Evolutionary conservation across 2,329 filamentous ascomycete species (phyloP).

Genomic region (Lizonia empirigonia): DNA sequence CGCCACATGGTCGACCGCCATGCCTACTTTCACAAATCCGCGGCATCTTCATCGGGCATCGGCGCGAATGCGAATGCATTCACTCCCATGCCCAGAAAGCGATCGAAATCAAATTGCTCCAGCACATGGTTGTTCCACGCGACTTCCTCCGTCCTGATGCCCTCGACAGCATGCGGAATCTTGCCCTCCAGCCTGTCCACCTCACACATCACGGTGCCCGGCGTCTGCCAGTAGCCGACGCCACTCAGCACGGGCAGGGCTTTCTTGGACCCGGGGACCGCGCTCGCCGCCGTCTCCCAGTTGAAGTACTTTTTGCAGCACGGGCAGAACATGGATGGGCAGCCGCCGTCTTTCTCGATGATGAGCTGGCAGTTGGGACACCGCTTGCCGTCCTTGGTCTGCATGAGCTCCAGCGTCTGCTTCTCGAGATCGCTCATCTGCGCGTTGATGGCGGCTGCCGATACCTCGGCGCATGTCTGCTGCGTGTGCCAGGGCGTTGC

Average conservation of each 20-base stretch:
- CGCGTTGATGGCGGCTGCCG: conserved; percentile 22
- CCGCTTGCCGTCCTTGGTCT: conserved; percentile 32
- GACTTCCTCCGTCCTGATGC: background rate
- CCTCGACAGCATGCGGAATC: background rate
- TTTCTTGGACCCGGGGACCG: conserved; percentile 28
- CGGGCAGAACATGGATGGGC: conserved; percentile 31
- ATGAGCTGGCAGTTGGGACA: conserved; percentile 41
- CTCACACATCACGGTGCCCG: conserved; percentile 4
- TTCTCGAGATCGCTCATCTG: conserved; percentile 32
- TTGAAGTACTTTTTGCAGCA: conserved; percentile 36
- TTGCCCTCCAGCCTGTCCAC: conserved; percentile 1
- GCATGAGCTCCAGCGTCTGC: conserved; percentile 30
- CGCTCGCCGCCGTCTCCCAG: conserved; percentile 33
- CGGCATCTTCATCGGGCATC: conserved; percentile 6
- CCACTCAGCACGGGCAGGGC: background rate
- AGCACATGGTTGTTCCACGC: no score
- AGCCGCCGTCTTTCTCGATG: conserved; percentile 40
- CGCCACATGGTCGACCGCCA: background rate
- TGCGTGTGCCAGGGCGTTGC: conserved; percentile 32
- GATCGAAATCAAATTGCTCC: background rate
- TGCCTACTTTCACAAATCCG: background rate
- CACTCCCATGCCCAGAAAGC: no score
- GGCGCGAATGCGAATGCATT: background rate
- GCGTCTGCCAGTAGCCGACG: background rate
- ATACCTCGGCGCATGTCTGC: conserved; percentile 32